phyloP scores from a whole-genome alignment of 148 eudicot species.

The Heliamphora exappendiculata region DNA sequence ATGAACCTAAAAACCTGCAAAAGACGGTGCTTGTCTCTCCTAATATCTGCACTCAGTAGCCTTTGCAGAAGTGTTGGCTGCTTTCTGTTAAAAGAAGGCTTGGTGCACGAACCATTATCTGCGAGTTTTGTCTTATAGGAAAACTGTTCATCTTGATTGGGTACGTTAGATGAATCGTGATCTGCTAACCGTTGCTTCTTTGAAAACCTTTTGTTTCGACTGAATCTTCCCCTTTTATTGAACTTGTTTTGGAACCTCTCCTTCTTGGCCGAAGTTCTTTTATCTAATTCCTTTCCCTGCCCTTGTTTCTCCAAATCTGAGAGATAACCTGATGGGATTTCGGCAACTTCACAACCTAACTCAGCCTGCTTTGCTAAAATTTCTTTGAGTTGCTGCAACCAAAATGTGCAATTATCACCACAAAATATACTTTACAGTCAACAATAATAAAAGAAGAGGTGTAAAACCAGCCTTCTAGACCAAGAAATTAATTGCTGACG shows the following conservation, averaged over 20 bases:
- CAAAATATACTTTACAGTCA: neutral
- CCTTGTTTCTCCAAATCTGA: constrained; percentile 44
- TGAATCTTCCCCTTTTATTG: constrained; percentile 46
- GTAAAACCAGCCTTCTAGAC: neutral
- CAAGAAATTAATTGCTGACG: neutral
- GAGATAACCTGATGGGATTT: constrained; percentile 70
- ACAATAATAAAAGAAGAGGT: neutral
- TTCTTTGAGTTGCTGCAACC: constrained; percentile 82
- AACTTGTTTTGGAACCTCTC: constrained; percentile 51
- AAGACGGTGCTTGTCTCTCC: constrained; percentile 48
- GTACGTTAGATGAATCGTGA: constrained; percentile 15
- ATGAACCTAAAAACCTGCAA: constrained; percentile 83
- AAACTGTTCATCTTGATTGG: constrained; percentile 21
- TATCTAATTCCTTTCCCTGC: constrained; percentile 25
- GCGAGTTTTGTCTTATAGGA: constrained; percentile 23
- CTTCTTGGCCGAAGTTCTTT: constrained; percentile 24
- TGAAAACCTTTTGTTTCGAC: constrained; percentile 25
- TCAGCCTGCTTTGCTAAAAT: constrained; percentile 82
- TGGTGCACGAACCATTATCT: constrained; percentile 11
- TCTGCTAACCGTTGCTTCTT: constrained; percentile 25
- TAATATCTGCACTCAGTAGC: constrained; percentile 61
- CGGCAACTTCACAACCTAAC: constrained; percentile 92
- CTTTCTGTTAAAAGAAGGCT: constrained; percentile 14
- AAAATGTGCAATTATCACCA: neutral
- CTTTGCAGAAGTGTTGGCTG: constrained; percentile 71